A percentile compares a stretch with the other conserved stretches of the same genome.
phyloP scores from a whole-genome alignment of 2,329 filamentous ascomycete species.

The Pestalotiopsis sp. region DNA sequence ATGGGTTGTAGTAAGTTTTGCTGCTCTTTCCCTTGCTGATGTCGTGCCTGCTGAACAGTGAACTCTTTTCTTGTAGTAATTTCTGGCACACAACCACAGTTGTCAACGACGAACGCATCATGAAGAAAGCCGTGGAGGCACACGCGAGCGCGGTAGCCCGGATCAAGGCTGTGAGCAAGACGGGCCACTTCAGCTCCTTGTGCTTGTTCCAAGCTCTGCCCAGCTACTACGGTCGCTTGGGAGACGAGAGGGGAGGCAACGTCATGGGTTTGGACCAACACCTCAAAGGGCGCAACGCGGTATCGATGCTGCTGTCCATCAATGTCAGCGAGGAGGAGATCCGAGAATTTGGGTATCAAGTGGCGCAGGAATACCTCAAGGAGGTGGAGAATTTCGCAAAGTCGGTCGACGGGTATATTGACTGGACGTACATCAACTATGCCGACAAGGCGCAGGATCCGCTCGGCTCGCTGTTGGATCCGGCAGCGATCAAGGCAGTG shows the following conservation, averaged over 20 bases:
- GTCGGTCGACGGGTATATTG: background rate
- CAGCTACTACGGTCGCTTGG: constrained; percentile 41
- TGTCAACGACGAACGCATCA: constrained; percentile 29
- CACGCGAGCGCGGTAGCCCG: constrained; percentile 11
- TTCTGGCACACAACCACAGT: constrained; percentile 28
- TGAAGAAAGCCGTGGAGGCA: constrained; percentile 34
- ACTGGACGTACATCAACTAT: constrained; percentile 12
- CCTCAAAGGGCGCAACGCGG: constrained; percentile 4
- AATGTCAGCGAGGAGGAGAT: constrained; percentile 2
- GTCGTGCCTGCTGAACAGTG: background rate
- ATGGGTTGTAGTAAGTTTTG: background rate
- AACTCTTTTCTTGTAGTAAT: constrained; percentile 9
- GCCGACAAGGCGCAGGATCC: constrained; percentile 8
- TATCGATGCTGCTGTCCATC: constrained; percentile 12
- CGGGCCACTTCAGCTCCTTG: constrained; percentile 40
- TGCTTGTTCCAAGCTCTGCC: constrained; percentile 43
- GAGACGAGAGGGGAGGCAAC: constrained; percentile 36
- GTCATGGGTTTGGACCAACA: constrained; percentile 24
- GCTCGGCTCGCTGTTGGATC: constrained; percentile 4
- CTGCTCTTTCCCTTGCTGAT: background rate
- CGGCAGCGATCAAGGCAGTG: background rate
- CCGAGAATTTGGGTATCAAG: background rate
- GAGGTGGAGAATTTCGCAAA: constrained; percentile 1
- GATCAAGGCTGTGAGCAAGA: constrained; percentile 34
- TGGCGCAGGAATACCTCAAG: background rate